These are phyloP conservation scores for Cryphonectria naterciae DNA, from an alignment of 2,329 filamentous ascomycete species.

Conservation along the genomic window DNA sequence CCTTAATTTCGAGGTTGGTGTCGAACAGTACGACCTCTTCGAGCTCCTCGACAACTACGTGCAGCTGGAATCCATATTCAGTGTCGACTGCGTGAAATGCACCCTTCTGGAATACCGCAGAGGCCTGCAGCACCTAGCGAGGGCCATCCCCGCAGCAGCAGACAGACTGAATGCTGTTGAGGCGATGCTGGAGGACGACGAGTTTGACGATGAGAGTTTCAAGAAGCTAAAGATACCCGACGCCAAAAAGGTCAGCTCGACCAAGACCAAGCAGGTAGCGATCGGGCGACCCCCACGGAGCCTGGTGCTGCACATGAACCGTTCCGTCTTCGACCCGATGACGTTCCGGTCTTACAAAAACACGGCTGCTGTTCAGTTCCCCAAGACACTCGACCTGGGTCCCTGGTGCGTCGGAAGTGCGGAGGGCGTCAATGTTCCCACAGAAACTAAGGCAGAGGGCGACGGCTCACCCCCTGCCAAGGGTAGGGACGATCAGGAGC, in stretches of 20 bases:
- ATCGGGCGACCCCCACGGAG: conserved; percentile 81
- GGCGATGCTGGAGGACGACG: conserved; percentile 74
- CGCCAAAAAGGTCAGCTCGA: conserved; percentile 72
- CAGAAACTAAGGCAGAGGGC: conserved; percentile 15
- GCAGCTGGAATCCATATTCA: conserved; percentile 80
- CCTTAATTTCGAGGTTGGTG: conserved; percentile 72
- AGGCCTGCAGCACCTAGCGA: conserved; percentile 54
- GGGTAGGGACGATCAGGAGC: conserved; percentile 52
- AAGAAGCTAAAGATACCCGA: conserved; percentile 68
- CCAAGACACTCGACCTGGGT: conserved; percentile 72
- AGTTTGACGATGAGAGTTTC: conserved; percentile 74
- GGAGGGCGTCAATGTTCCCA: conserved; percentile 31
- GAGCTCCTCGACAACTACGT: conserved; percentile 86
- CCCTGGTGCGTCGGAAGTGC: conserved; percentile 81
- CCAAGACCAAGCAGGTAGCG: conserved; percentile 88
- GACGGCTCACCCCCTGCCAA: conserved; percentile 34
- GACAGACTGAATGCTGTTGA: conserved; percentile 68
- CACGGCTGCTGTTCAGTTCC: conserved; percentile 76
- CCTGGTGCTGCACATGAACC: conserved; percentile 85
- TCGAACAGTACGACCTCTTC: conserved; percentile 68
- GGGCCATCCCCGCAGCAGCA: conserved; percentile 54
- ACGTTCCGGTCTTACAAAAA: conserved; percentile 86
- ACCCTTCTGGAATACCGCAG: conserved; percentile 68
- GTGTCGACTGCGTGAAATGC: conserved; percentile 90
- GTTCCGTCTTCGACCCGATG: conserved; percentile 85